Percentiles rank a stretch among this genome's conserved stretches.
Conservation (phyloP, 495 filamentous ascomycete species). For the Xylaria telfairii region DNA sequence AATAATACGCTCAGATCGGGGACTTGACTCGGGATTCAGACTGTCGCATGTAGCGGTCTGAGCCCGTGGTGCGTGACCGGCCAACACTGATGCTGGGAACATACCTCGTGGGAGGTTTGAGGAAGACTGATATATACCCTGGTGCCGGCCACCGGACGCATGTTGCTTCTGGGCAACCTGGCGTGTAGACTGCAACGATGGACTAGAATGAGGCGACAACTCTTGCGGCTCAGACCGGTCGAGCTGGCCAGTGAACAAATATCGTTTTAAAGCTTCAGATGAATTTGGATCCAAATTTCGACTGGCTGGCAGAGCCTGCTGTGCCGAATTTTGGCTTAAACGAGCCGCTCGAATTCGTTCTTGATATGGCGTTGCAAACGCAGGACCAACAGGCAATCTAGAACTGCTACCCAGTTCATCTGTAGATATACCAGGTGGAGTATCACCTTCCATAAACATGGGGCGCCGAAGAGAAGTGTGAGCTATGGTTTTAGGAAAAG, state of each 20-base stretch:
- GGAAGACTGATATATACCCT: slow-evolving; percentile 5
- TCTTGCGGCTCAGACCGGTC: not conserved
- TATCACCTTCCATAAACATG: slow-evolving; percentile 39
- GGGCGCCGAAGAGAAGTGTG: slow-evolving; percentile 37
- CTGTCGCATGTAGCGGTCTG: slow-evolving; percentile 24
- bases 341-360: slow-evolving; percentile 67
- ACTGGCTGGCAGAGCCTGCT: slow-evolving; percentile 23
- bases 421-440: slow-evolving; percentile 63
- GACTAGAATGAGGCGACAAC: not conserved
- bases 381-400: slow-evolving; percentile 60
- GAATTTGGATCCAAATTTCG: slow-evolving; percentile 26
- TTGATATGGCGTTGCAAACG: slow-evolving; percentile 71
- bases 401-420: slow-evolving; percentile 69
- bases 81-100: slow-evolving; percentile 33
- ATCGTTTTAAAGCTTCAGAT: slow-evolving; percentile 47
- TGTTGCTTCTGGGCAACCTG: slow-evolving; percentile 29
- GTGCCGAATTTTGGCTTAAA: slow-evolving; percentile 33
- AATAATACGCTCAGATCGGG: slow-evolving; percentile 42
- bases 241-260: slow-evolving; percentile 43
- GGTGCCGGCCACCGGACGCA: slow-evolving; percentile 1
- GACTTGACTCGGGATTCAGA: slow-evolving; percentile 19
- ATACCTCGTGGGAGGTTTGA: slow-evolving; percentile 29
- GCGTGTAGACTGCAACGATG: slow-evolving; percentile 3
- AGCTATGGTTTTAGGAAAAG: slow-evolving; percentile 38
- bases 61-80: slow-evolving; percentile 29